A percentile compares a stretch with the other conserved stretches of the same genome.
Conservation (phyloP, 2,329 filamentous ascomycete genomes). For the Alternaria gaisen region DNA sequence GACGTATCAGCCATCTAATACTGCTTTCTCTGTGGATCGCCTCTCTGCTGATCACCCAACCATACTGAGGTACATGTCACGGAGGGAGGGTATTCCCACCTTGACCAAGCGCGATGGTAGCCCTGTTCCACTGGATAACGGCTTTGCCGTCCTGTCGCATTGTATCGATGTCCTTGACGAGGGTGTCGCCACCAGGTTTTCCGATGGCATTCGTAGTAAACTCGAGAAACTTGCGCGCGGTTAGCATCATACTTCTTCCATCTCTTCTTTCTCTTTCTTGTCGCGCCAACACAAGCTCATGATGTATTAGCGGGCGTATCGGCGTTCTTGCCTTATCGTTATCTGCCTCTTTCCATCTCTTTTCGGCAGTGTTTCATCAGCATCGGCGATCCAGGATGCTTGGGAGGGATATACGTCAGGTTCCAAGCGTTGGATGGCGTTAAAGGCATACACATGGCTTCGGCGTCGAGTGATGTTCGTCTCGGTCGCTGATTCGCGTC, state of each 20-base stretch:
- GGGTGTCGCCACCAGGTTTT: conserved; percentile 61
- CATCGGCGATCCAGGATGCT: conserved; percentile 25
- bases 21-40: conserved; percentile 61
- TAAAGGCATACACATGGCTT: conserved; percentile 9
- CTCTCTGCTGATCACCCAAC: conserved; percentile 61
- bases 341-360: conserved; percentile 20
- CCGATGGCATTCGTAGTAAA: conserved; percentile 64
- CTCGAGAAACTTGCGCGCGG: conserved; percentile 57
- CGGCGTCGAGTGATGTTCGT: conserved; percentile 17
- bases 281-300: conserved; percentile 1
- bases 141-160: conserved; percentile 60
- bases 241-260: conserved; percentile 14
- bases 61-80: conserved; percentile 62
- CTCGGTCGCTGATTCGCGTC: conserved; percentile 10
- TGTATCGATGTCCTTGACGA: conserved; percentile 64
- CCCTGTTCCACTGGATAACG: conserved; percentile 57
- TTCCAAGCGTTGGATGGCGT: conserved; percentile 17
- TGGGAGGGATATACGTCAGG: conserved; percentile 10
- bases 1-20: conserved; percentile 44
- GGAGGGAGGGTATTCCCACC: conserved; percentile 62
- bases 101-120: conserved; percentile 61
- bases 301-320: conserved; percentile 14
- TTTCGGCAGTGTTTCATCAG: conserved; percentile 26
- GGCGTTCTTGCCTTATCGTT: conserved; percentile 10
- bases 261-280: conserved; percentile 13